phyloP scores from a whole-genome alignment of 2,329 filamentous ascomycete species.

The Pestalotiopsis sp. region DNA sequence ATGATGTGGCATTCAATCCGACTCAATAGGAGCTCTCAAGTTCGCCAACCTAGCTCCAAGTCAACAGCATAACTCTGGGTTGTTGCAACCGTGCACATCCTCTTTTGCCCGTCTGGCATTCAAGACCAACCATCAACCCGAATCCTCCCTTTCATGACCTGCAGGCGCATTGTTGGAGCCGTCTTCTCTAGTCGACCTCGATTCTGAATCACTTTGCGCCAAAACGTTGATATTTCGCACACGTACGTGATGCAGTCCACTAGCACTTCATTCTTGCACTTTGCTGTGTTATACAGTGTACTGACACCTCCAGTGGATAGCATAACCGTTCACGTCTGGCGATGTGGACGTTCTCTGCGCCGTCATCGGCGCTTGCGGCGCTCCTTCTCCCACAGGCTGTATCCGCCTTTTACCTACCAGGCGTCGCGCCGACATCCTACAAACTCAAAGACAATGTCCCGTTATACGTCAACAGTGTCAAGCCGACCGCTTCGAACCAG shows the following conservation, averaged over 20 bases:
- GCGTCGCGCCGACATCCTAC: slow-evolving; percentile 93
- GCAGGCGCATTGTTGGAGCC: neutral
- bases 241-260: neutral
- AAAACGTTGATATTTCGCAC: neutral
- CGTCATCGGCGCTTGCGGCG: slow-evolving; percentile 47
- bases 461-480: slow-evolving; percentile 90
- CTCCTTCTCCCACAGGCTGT: slow-evolving; percentile 56
- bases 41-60: neutral
- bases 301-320: neutral
- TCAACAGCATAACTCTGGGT: neutral
- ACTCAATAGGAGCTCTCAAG: neutral
- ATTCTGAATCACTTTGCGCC: neutral
- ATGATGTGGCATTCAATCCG: slow-evolving; percentile 10
- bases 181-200: neutral
- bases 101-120: neutral
- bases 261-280: neutral
- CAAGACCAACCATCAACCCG: neutral
- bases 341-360: slow-evolving; percentile 52
- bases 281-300: neutral
- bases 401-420: slow-evolving; percentile 91
- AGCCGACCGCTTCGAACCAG: slow-evolving; percentile 74
- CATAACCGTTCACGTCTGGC: neutral
- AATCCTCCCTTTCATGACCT: neutral
- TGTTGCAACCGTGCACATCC: neutral
- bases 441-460: slow-evolving; percentile 77